Evolutionary conservation across 1,284 basidiomycete genomes (phyloP), one percentile per base, ranked within the genome.

Genomic region (Cutaneotrichosporon arboriforme): DNA sequence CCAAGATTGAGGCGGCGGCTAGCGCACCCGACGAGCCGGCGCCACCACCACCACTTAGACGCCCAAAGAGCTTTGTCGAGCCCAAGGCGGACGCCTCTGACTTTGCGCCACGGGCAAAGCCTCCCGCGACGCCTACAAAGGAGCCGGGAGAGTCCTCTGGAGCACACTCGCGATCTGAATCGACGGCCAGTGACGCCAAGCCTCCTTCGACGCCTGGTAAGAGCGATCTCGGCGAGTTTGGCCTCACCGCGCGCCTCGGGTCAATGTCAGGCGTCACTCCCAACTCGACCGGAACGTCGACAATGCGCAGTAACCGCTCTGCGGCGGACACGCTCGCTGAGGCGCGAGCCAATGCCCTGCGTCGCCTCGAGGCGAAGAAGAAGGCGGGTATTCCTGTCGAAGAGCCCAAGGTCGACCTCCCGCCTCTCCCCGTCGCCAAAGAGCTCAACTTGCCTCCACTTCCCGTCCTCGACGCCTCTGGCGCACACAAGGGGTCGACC

Each of bases 341-440:
- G 23, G 72, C 72, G 8, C 63, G 68, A 18, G 68, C 69, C 13
- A 74, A 74, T 36, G 72, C 72, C 2, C 46, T 72, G 8, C 61
- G 61, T 23, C 62, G 72, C 15, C 53, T 65, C 17, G 66, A 74
- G 46, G 69, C 62, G 21, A 66, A 64, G 51, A 64, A 65, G 57
- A 64, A 60, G 33, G 69, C 65, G 5, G 57, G 57, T 4, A 40
- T 54, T 13, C 23, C 40, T 1, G 45, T 59, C 3, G 36, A 46
- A n/a, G 50, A 52, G 48, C 45, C 45, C 31, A 51, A 47, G 41
- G 35, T 55, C 33, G 57, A 59, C 10, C 48, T 58, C 13, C 52
- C 52, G 4, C 49, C 56, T 9, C 33, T 52, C 10, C 52, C 52
- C 2, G 44, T 46, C 10, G 31, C 44, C 9, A 41, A 48, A 45